Evolutionary conservation across 2,329 filamentous ascomycete genomes (phyloP), one percentile per base, ranked within the genome.

Genomic region (Arthrocladium fulminans): DNA sequence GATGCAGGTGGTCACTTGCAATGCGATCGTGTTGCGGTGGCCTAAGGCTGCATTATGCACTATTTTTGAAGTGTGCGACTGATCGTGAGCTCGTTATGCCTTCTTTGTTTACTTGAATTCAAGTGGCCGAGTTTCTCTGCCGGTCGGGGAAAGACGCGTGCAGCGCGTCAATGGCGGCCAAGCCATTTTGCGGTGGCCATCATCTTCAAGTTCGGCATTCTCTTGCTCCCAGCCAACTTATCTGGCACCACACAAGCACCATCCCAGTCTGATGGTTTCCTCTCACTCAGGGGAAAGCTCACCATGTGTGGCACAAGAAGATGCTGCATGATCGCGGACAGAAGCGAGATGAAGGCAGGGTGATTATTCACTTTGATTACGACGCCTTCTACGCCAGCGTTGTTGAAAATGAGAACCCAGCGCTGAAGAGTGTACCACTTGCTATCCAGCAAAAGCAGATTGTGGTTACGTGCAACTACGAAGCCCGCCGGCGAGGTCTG

Each of bases 371-470:
- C 66, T 89, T 94, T 69, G 70, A 73, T 56, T 73, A 72, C 60
- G 70, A 73, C 70, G 94, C 87, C 71, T 97, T 97, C 72, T 97
- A 97, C 65, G 89, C 89, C 19, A 87, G 88, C 43, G 88, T 92
- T 7, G 83, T 92, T 57, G 88, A 96, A 67, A 83, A 83, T 55
- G 83, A 85, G 62, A 81, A 85, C 55, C 87, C 88, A 0, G 71
- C 75, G 2, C 72, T 96, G 49, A 87, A 80, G 61, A 73, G 75
- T 1, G 68, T 84, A 15, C 87, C 88, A 5, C 71, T 97, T 27
- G 89, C 88, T 29, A 81, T 95, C 50, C 86, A 89, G 65, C 89
- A 96, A 67, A 96, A 96, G 67, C 86, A 88, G 63, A 95, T 96
- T 48, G 75, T 92, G 34, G 87, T 89, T 19, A 94, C 88, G 3